Conservation (phyloP, 164 flowering plant genomes). For the Vitis rupestris region DNA sequence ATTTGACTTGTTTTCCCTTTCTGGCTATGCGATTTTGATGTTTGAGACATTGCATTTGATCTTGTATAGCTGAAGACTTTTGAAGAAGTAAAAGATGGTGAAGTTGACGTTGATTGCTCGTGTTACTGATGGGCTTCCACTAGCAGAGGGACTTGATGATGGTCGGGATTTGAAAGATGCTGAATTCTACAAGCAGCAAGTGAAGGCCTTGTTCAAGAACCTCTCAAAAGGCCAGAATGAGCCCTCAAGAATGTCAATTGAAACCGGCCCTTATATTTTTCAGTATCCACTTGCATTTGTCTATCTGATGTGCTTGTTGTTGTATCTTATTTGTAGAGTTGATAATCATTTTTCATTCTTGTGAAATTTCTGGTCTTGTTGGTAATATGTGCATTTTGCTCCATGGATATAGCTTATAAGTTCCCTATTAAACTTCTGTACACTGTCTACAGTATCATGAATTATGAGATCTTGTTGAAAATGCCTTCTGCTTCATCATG, state of each 20-base stretch:
- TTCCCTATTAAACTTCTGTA: too few relatives aligned
- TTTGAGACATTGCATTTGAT: conserved; percentile 2
- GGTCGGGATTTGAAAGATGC: conserved; percentile 67
- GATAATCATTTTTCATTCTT: too few relatives aligned
- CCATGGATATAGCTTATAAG: too few relatives aligned
- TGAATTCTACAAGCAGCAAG: conserved; percentile 82
- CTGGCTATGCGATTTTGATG: neutral
- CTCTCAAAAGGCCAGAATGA: conserved; percentile 74
- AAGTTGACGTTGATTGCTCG: conserved; percentile 87
- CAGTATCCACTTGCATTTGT: conserved; percentile 63
- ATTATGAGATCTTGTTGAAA: too few relatives aligned
- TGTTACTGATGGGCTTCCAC: conserved; percentile 85
- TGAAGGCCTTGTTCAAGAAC: conserved; percentile 75
- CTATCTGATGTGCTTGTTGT: neutral
- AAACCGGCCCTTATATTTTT: conserved; percentile 75
- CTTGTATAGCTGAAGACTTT: conserved; percentile 9
- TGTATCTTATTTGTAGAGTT: neutral
- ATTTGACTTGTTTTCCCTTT: neutral
- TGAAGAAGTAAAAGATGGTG: conserved; percentile 59
- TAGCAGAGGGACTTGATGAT: conserved; percentile 82
- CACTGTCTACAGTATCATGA: too few relatives aligned
- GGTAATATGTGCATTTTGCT: too few relatives aligned
- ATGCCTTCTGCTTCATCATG: too few relatives aligned
- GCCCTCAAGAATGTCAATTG: conserved; percentile 84
- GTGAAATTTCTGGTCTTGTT: too few relatives aligned